Evolutionary conservation across 2,329 filamentous ascomycete genomes (phyloP), one percentile per base, ranked within the genome.

Genomic region (Pochonia chlamydosporia): DNA sequence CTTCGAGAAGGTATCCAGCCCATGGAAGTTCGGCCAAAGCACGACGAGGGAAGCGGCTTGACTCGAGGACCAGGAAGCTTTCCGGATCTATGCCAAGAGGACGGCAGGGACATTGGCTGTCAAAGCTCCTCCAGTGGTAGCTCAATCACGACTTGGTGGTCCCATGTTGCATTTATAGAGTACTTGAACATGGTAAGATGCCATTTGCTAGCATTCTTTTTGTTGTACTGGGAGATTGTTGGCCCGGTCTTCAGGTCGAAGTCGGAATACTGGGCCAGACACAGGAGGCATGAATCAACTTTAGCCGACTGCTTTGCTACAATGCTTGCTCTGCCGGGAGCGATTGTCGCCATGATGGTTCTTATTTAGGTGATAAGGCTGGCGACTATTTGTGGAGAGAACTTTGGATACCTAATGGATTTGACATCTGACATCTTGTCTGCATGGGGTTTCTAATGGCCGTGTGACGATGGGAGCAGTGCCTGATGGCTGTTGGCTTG

Each of bases 221-320:
- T 37, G n/a, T 37, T 61, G 24, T 73, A 70, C 55, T 70, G 60
- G 66, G 49, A 46, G 35, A 49, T 64, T 11, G 61, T 72, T 14
- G 55, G 55, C 42, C 70, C 69, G 2, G 66, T 71, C 11, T 69
- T 74, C 48, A 56, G 70, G 54, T 51, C 54, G 7, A 52, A 59
- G 3, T 72, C 70, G 24, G 56, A 61, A 26, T 58, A 66, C 46
- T 66, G 68, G 64, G 46, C 53, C 45, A 52, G 57, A 31, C 53
- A 57, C 23, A 52, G 50, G 14, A 56, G 47, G 28, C 46, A 57
- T 18, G 48, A 60, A 37, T 46, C 50, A 26, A 60, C 55, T 2
- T 50, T 58, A 49, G 41, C 44, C 39, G 60, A 65, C 41, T 53
- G 49, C 28, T 43, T 56, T 13, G 49, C 57, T 21, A 46, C 63